phyloP scores from a whole-genome alignment of 768 basidiomycete species.

The Lentinula sp. region DNA sequence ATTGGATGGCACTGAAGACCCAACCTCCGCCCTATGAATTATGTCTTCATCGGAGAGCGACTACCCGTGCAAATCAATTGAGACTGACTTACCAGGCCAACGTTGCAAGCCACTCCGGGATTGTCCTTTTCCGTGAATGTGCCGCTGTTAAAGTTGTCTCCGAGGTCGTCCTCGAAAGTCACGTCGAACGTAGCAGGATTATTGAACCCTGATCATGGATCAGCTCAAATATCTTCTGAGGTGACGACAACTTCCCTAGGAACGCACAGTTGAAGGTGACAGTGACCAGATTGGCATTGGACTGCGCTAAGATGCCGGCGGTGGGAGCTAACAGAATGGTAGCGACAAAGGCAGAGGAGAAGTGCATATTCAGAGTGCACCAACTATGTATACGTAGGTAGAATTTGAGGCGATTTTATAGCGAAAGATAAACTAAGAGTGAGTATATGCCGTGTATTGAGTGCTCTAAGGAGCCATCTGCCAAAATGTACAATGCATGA shows the following conservation, averaged over 20 bases:
- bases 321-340: background rate
- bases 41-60: background rate
- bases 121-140: background rate
- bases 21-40: background rate
- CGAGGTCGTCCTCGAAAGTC: background rate
- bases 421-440: background rate
- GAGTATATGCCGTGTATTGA: too few species aligned
- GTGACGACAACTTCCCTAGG: background rate
- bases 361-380: background rate
- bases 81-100: background rate
- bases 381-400: background rate
- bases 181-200: background rate
- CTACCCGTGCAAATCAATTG: background rate
- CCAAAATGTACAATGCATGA: background rate
- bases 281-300: background rate
- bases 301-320: background rate
- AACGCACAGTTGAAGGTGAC: background rate
- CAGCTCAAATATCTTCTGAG: background rate
- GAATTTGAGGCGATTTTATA: background rate
- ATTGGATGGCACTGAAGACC: background rate
- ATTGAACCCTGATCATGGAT: background rate
- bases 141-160: background rate
- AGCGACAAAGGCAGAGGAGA: background rate
- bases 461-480: background rate
- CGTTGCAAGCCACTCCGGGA: background rate